Evolutionary conservation across 2,329 filamentous ascomycete genomes (phyloP).

Genomic region (Cladosporium colombiae): DNA sequence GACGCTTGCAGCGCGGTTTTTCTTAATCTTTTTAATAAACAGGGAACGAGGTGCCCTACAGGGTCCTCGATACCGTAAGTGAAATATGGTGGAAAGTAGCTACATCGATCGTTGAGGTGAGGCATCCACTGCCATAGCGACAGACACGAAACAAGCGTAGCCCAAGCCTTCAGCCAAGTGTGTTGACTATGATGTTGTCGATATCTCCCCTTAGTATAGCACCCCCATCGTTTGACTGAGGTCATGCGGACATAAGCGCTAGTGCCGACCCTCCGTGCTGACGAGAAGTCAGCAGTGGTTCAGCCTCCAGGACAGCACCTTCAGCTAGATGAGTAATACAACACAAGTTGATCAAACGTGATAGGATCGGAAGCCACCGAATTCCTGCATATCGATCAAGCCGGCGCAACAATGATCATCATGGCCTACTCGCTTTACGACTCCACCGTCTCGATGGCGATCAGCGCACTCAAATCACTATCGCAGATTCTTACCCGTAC

Average conservation of each 20-base stretch:
- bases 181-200: background rate
- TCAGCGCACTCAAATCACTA: constrained; percentile 7
- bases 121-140: background rate
- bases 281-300: background rate
- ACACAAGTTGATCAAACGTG: background rate
- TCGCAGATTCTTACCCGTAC: background rate
- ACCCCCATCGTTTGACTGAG: background rate
- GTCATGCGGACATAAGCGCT: background rate
- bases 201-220: background rate
- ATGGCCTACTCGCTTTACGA: constrained; percentile 20
- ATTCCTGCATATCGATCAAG: background rate
- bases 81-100: background rate
- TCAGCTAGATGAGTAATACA: background rate
- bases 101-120: background rate
- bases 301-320: background rate
- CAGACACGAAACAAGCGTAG: background rate
- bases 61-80: too few species aligned
- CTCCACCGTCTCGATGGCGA: constrained; percentile 16
- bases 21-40: too few species aligned
- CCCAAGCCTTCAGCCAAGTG: background rate
- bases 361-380: background rate
- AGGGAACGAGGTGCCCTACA: too few species aligned
- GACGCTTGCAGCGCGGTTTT: too few species aligned
- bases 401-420: background rate
- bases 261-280: background rate